phyloP scores from a whole-genome alignment of 1,284 basidiomycete species.

The Ceratorhiza oryzae-sativae region DNA sequence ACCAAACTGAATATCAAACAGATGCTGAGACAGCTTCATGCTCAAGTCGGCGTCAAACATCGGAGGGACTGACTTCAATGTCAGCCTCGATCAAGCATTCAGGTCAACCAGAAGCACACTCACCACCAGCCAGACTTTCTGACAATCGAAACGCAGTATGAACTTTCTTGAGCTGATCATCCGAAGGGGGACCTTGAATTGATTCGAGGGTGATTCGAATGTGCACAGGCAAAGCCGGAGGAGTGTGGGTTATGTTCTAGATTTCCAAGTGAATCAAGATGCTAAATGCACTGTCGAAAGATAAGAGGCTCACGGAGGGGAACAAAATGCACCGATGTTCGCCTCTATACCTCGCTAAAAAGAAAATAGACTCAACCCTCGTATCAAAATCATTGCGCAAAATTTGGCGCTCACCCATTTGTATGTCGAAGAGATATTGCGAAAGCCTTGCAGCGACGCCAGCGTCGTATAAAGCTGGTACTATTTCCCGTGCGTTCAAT shows the following conservation, averaged over 20 bases:
- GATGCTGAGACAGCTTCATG: slow-evolving; percentile 1
- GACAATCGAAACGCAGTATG: background rate
- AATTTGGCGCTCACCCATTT: slow-evolving; percentile 12
- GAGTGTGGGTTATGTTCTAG: slow-evolving; percentile 11
- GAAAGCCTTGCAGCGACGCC: background rate
- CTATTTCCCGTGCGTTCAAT: too few species aligned
- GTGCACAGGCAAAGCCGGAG: background rate
- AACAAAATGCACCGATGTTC: background rate
- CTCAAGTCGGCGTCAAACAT: background rate
- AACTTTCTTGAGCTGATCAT: background rate
- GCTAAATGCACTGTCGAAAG: too few species aligned
- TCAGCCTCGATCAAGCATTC: background rate
- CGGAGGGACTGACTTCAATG: background rate
- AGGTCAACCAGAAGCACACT: background rate
- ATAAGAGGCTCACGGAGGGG: background rate
- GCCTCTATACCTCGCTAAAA: background rate
- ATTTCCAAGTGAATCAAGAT: background rate
- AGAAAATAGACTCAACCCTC: background rate
- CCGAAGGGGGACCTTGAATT: background rate
- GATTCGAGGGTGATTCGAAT: background rate
- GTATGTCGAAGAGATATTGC: slow-evolving; percentile 14
- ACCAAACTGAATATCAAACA: slow-evolving; percentile 8
- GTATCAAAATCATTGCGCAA: too few species aligned
- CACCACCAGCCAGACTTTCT: background rate
- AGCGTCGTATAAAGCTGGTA: background rate